Evolutionary conservation across 2,329 filamentous ascomycete species (phyloP).

Genomic region (Orbilia quercus): DNA sequence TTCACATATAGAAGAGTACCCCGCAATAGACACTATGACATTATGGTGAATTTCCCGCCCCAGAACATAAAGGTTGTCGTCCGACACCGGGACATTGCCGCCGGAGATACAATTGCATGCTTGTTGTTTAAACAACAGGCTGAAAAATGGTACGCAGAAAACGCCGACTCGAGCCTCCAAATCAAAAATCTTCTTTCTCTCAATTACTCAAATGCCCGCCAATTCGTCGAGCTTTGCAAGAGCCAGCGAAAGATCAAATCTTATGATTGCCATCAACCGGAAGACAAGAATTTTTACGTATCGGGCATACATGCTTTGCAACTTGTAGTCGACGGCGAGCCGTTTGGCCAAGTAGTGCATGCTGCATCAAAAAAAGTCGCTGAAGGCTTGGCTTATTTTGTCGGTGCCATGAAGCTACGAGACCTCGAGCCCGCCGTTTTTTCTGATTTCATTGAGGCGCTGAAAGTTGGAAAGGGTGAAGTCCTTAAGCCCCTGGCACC

Average conservation of each 20-base stretch:
- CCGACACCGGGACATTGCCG: slow-evolving; percentile 58
- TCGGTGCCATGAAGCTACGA: slow-evolving; percentile 62
- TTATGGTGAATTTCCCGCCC: slow-evolving; percentile 62
- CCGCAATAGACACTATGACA: slow-evolving; percentile 55
- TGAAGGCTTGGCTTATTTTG: slow-evolving; percentile 62
- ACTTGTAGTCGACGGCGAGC: slow-evolving; percentile 10
- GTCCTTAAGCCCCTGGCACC: slow-evolving; percentile 61
- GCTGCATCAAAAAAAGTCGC: slow-evolving; percentile 62
- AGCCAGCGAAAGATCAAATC: slow-evolving; percentile 43
- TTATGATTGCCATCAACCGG: slow-evolving; percentile 56
- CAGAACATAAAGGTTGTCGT: slow-evolving; percentile 62
- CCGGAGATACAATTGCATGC: slow-evolving; percentile 63
- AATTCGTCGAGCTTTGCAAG: slow-evolving; percentile 63
- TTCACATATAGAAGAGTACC: slow-evolving; percentile 32
- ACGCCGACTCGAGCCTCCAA: slow-evolving; percentile 59
- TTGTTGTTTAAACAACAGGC: slow-evolving; percentile 63
- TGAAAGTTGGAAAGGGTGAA: slow-evolving; percentile 61
- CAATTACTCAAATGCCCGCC: slow-evolving; percentile 62
- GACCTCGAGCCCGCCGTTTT: slow-evolving; percentile 62
- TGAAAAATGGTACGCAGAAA: slow-evolving; percentile 61
- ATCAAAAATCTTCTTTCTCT: slow-evolving; percentile 61
- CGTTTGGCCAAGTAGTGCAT: slow-evolving; percentile 35
- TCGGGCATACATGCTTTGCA: slow-evolving; percentile 25
- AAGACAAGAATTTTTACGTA: not conserved
- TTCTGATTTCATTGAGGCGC: slow-evolving; percentile 61